Conservation (phyloP, 2,329 filamentous ascomycete species). For the Septoria petroselini region DNA sequence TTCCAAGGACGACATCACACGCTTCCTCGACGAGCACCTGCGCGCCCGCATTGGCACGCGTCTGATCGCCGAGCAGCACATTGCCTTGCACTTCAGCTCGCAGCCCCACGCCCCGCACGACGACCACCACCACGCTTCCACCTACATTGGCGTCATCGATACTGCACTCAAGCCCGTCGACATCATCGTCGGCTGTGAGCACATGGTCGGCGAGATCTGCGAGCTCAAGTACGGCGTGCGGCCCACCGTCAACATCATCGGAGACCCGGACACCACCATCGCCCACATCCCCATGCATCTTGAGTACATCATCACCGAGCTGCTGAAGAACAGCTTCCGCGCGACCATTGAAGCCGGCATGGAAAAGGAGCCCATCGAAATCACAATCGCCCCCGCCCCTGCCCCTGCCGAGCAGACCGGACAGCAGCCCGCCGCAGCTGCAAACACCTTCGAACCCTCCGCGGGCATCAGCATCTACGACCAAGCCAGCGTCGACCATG, state of each 20-base stretch:
- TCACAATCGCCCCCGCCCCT: slow-evolving; percentile 78
- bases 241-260: slow-evolving; percentile 75
- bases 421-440: slow-evolving; percentile 15
- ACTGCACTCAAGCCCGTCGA: slow-evolving; percentile 78
- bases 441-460: slow-evolving; percentile 21
- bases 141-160: slow-evolving; percentile 93
- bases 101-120: slow-evolving; percentile 65
- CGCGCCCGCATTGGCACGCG: slow-evolving; percentile 91
- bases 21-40: slow-evolving; percentile 89
- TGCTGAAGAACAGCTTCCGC: slow-evolving; percentile 94
- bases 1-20: slow-evolving; percentile 73
- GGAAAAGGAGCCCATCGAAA: slow-evolving; percentile 76
- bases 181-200: slow-evolving; percentile 79
- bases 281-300: slow-evolving; percentile 94
- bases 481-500: slow-evolving; percentile 40
- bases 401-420: slow-evolving; percentile 42
- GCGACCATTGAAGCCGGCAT: slow-evolving; percentile 84
- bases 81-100: slow-evolving; percentile 76
- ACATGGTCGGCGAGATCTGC: slow-evolving; percentile 92
- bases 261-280: slow-evolving; percentile 82
- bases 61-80: slow-evolving; percentile 92
- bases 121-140: slow-evolving; percentile 44
- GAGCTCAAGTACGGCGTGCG: slow-evolving; percentile 92
- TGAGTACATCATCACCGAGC: slow-evolving; percentile 94
- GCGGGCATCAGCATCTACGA: slow-evolving; percentile 35